A percentile compares a stretch with the other conserved stretches of the same genome.
Conservation (phyloP, 1,284 basidiomycete genomes). For the Tylopilus sp. region DNA sequence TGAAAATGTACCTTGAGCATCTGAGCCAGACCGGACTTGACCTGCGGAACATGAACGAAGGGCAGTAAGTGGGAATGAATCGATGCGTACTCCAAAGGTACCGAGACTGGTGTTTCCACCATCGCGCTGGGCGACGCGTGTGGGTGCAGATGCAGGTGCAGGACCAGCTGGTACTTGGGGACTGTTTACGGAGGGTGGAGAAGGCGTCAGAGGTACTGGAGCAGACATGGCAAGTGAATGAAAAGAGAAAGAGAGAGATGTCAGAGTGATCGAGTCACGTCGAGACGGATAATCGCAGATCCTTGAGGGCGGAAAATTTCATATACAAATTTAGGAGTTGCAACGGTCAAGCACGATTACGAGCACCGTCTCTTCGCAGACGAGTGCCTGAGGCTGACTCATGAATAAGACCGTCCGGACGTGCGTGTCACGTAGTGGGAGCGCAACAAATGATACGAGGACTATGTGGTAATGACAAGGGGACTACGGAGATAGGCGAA, state of each 20-base stretch:
- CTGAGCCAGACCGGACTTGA: slow-evolving; percentile 92
- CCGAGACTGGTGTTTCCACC: slow-evolving; percentile 66
- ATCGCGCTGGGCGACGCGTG: slow-evolving; percentile 55
- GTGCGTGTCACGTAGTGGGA: too few relatives aligned
- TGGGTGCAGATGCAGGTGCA: slow-evolving; percentile 38
- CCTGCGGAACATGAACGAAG: slow-evolving; percentile 40
- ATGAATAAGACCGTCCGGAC: neutral
- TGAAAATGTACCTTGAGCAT: slow-evolving; percentile 76
- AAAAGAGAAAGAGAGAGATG: neutral
- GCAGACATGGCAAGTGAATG: slow-evolving; percentile 15
- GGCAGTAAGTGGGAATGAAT: neutral
- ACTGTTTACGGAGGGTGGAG: slow-evolving; percentile 2
- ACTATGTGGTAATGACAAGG: slow-evolving; percentile 20
- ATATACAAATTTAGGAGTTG: neutral
- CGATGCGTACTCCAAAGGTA: slow-evolving; percentile 69
- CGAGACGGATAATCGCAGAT: too few relatives aligned
- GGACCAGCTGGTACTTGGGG: neutral
- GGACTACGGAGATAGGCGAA: slow-evolving; percentile 5
- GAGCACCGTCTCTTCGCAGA: neutral
- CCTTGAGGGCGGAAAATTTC: too few relatives aligned
- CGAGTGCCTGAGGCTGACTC: slow-evolving; percentile 7
- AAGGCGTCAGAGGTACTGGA: slow-evolving; percentile 8
- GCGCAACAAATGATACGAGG: slow-evolving; percentile 5
- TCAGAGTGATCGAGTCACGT: neutral
- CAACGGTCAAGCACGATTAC: neutral